Conservation (phyloP, 805 yeast genomes). For the Metschnikowia vanudenii region DNA sequence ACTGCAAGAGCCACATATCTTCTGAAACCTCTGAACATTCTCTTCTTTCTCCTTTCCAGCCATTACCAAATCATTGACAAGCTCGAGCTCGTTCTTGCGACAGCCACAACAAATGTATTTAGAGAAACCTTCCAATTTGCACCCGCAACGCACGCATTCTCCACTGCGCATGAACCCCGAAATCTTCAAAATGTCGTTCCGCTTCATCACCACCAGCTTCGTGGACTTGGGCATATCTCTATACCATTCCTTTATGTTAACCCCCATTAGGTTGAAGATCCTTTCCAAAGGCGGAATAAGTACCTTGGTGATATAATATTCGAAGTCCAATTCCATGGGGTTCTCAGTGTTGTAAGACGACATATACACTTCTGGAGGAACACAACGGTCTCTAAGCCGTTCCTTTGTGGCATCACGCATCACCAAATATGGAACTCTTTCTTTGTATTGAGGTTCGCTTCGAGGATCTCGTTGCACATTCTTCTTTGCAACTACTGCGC, state of each 20-base stretch:
- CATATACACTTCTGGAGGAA: slow-evolving; percentile 76
- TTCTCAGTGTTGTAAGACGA: slow-evolving; percentile 27
- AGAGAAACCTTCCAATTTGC: slow-evolving; percentile 9
- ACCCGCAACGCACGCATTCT: slow-evolving; percentile 15
- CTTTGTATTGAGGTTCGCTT: slow-evolving; percentile 82
- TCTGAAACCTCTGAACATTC: slow-evolving; percentile 11
- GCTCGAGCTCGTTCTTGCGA: slow-evolving; percentile 30
- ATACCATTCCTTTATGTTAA: slow-evolving; percentile 76
- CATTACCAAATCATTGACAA: slow-evolving; percentile 32
- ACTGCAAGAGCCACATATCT: slow-evolving; percentile 25
- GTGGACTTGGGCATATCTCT: slow-evolving; percentile 54
- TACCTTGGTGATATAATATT: slow-evolving; percentile 81
- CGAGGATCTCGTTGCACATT: slow-evolving; percentile 63
- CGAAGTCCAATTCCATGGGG: slow-evolving; percentile 62
- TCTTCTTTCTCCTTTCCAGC: slow-evolving; percentile 17
- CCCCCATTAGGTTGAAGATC: slow-evolving; percentile 78
- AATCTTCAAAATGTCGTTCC: slow-evolving; percentile 13
- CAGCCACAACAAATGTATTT: slow-evolving; percentile 24
- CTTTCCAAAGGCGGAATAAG: slow-evolving; percentile 89
- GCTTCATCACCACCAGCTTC: slow-evolving; percentile 8
- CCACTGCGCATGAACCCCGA: slow-evolving; percentile 13
- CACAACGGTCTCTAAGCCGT: slow-evolving; percentile 70
- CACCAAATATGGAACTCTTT: slow-evolving; percentile 86
- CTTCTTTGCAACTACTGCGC: slow-evolving; percentile 76
- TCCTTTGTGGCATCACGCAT: slow-evolving; percentile 53